phyloP scores from a whole-genome alignment of 495 filamentous ascomycete species.

The Tuber magnatum region DNA sequence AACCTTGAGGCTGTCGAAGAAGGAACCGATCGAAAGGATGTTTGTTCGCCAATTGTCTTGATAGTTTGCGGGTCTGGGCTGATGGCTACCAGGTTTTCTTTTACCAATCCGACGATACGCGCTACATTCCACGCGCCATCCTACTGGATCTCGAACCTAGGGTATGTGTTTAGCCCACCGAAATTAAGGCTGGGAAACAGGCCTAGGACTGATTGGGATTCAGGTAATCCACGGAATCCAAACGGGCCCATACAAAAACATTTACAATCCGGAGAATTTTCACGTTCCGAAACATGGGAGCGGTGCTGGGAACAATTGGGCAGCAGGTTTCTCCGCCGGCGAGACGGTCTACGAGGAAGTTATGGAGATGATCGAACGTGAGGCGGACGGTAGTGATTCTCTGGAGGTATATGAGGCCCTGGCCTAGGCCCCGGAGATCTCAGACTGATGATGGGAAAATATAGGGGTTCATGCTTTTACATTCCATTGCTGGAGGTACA shows the following conservation, averaged over 20 bases:
- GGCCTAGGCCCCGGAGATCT: neutral
- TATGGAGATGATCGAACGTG: conserved; percentile 98
- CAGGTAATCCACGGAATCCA: conserved; percentile 88
- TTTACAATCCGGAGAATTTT: conserved; percentile 99
- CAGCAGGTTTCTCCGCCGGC: conserved; percentile 85
- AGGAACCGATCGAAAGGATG: conserved; percentile 94
- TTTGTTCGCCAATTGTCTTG: conserved; percentile 40
- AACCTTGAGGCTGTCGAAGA: conserved; percentile 94
- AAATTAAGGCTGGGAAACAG: neutral
- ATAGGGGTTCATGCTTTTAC: conserved; percentile 93
- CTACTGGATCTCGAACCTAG: conserved; percentile 90
- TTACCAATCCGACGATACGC: conserved; percentile 96
- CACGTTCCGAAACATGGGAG: conserved; percentile 84
- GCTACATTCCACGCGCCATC: conserved; percentile 95
- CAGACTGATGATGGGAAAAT: conserved; percentile 2
- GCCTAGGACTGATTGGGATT: neutral
- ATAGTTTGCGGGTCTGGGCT: neutral
- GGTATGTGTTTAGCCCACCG: conserved; percentile 46
- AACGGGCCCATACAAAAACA: conserved; percentile 86
- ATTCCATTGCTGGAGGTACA: conserved; percentile 95
- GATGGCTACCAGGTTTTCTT: conserved; percentile 56
- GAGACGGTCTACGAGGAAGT: conserved; percentile 91
- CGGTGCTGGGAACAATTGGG: conserved; percentile 97
- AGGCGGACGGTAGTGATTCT: conserved; percentile 95
- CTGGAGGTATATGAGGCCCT: conserved; percentile 57